phyloP scores from a whole-genome alignment of 2,329 filamentous ascomycete species.

The Aspergillus latus region DNA sequence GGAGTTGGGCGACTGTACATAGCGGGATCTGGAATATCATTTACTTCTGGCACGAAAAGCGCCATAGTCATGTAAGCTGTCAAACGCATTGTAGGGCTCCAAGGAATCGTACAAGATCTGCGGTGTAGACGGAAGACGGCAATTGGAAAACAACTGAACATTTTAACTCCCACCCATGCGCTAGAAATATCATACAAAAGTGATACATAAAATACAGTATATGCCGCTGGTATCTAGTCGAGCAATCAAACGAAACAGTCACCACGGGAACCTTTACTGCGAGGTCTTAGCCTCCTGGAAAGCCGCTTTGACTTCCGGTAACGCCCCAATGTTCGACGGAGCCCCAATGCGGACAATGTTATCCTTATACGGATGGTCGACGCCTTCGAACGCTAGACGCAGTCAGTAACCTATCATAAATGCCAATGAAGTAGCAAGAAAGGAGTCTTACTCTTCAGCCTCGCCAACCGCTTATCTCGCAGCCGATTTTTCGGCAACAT shows the following conservation, averaged over 20 bases:
- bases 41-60: not conserved
- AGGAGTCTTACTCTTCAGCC: slow-evolving; percentile 68
- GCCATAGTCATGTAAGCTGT: not conserved
- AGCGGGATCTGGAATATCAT: slow-evolving; percentile 13
- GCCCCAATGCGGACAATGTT: slow-evolving; percentile 77
- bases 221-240: slow-evolving; percentile 17
- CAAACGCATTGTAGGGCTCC: no score
- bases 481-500: slow-evolving; percentile 98
- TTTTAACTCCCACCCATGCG: slow-evolving; percentile 41
- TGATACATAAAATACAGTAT: slow-evolving; percentile 28
- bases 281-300: slow-evolving; percentile 36
- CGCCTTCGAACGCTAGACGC: slow-evolving; percentile 79
- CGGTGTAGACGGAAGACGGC: slow-evolving; percentile 6
- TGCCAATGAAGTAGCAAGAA: not conserved
- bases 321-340: slow-evolving; percentile 41
- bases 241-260: slow-evolving; percentile 13
- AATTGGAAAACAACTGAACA: slow-evolving; percentile 8
- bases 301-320: slow-evolving; percentile 39
- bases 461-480: slow-evolving; percentile 78
- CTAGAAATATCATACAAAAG: slow-evolving; percentile 34
- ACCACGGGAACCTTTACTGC: slow-evolving; percentile 11
- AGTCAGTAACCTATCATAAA: not conserved
- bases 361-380: slow-evolving; percentile 83
- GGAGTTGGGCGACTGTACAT: slow-evolving; percentile 21
- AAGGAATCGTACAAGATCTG: not conserved